Base-by-base conservation (phyloP, 768 basidiomycete genomes). In the Phylloporus sp. region DNA sequence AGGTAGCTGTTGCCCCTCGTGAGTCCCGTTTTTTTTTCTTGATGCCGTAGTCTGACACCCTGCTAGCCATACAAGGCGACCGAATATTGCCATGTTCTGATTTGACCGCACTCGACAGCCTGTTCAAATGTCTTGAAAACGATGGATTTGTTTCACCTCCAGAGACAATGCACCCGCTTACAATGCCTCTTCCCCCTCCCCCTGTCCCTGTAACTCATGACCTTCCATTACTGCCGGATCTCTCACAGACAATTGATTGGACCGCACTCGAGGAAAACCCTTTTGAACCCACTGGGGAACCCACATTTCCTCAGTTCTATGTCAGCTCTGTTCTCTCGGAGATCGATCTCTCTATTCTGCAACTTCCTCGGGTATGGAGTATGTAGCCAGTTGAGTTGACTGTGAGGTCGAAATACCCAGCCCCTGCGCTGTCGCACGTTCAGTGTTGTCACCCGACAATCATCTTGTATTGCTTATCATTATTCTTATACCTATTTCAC, bases 181-280 rank as follows among this genome's bases (percentile, higher is more conserved):
- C 21, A 1, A 15, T 24, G 11, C 3, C 34, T 17, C 3, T 31
- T 13, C 21, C 23, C 11, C 2, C 21, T 20, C 3, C 34, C 20
- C 3, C 35, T 13, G 24, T 23, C 11, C 2, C 21, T 20, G 18
- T 22, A 18, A 8, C 31, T 2, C 20, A 40, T 22, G 34, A 4
- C 13, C 15, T 42, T 13, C 29, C 26, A 9, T 5, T 14, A 32
- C 26, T 38, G 4, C 13, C 28, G 1, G 22, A 38, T 20, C 3
- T 28, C 14, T 53, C 50, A 15, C 29, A 41, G 37, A 1, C 41
- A 35, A 44, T 58, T 14, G 49, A 55, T 20, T 58, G 49, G 57
- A 51, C 42, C 3, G 14, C 21, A 26, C 48, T 57, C 31, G 32
- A 42, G 4, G 29, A 22, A 24, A 22, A 36, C 14, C 22, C 27